A percentile compares a stretch with the other conserved stretches of the same genome.
These are phyloP conservation scores for Aspergillus oerlinghausenensis DNA, from an alignment of 2,329 filamentous ascomycete genomes.

Conservation along the genomic window DNA sequence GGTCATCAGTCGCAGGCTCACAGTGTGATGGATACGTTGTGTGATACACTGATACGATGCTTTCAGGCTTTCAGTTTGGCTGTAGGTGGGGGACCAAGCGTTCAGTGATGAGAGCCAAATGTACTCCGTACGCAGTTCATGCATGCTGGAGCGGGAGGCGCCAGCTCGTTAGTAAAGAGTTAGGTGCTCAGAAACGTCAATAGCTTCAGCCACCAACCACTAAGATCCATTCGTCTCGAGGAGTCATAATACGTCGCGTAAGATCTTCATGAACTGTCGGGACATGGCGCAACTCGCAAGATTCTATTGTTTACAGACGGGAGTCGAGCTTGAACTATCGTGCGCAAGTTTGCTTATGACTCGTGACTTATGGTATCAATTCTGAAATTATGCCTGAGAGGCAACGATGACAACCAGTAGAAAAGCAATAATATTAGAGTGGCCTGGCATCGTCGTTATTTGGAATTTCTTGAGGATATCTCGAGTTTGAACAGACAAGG, in stretches of 20 bases:
- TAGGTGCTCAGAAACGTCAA: constrained; percentile 16
- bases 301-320: too few relatives aligned
- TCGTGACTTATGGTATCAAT: too few relatives aligned
- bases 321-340: too few relatives aligned
- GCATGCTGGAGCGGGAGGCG: constrained; percentile 18
- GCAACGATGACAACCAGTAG: too few relatives aligned
- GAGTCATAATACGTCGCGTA: neutral
- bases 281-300: too few relatives aligned
- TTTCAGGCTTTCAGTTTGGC: neutral
- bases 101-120: neutral
- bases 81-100: neutral
- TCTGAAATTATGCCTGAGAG: too few relatives aligned
- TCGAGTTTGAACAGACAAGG: neutral
- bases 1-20: neutral
- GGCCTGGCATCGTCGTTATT: too few relatives aligned
- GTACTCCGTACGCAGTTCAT: constrained; percentile 11
- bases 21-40: neutral
- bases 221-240: constrained; percentile 6
- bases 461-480: neutral
- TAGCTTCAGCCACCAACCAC: constrained; percentile 17
- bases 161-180: constrained; percentile 13
- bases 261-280: neutral
- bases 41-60: neutral
- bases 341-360: too few relatives aligned
- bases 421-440: too few relatives aligned